Evolutionary conservation across 2,329 filamentous ascomycete genomes (phyloP), one percentile per base, ranked within the genome.

Genomic region (Blastomyces gilchristii): DNA sequence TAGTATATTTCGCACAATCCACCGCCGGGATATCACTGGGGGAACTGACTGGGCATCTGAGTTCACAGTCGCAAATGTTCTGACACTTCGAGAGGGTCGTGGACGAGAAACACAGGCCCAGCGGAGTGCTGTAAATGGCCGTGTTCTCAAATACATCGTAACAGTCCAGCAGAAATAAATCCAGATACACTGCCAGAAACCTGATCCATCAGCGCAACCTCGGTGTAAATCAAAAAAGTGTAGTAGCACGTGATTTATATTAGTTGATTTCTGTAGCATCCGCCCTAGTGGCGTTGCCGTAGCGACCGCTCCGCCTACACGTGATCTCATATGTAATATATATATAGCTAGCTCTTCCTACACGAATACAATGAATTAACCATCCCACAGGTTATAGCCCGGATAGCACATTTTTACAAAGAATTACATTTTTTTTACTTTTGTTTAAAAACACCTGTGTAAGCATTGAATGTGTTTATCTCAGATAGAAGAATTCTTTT

Each of bases 1-100:
- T 43, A 63, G 47, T 66, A 43, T 65, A 49, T 39, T 28, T 16
- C 25, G 12, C 25, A 25, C 37, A 41, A 60, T 61, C 16, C 11
- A 12, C 12, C 47, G 7, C 34, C 25, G 50, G 43, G 31, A 56
- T 11, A 45, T 52, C 28, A 31, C 52, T 18, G n/a, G n/a, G 25
- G 58, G 53, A 60, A 64, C 71, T 43, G 72, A 79, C 77, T 72
- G 72, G 31, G 72, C 63, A 63, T 68, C 68, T 49, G 76, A 71
- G 28, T 72, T 72, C 56, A 78, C 74, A 2, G 76, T 77, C 34
- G 77, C 76, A 59, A 79, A 69, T 5, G 69, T 70, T 43, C 76
- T 75, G 59, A 63, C 45, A 22, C 64, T 68, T 14, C 65, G 63
- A 22, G 66, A 22, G 6, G 65, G 64, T 37, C 69, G 61, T 45